Evolutionary conservation across 371 early-diverging fungal species (phyloP), one percentile per base, ranked within the genome.

Genomic region (Mortierella sp.): DNA sequence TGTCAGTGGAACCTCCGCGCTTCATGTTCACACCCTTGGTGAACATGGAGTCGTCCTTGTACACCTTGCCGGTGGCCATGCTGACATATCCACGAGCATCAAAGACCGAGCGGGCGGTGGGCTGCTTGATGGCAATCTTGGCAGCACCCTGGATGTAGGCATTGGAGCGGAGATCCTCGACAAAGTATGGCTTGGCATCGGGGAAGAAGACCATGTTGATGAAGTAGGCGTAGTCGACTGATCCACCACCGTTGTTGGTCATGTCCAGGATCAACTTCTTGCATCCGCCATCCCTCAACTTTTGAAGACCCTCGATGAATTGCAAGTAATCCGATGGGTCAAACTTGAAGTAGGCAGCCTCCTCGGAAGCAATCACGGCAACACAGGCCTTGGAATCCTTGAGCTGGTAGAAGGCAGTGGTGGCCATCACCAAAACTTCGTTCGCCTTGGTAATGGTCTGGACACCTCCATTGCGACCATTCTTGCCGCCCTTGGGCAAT

Each of bases 231-330:
- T 68, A 76, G 22, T 76, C 76, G n/a, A 76, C 61, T 14, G 69
- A 61, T 28, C 76, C 76, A 60, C 76, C 76, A 53, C 76, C 77
- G 25, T 76, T 76, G 66, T 76, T 76, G 59, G 77, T 76, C 77
- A 76, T 76, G 62, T 76, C 77, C 43, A 76, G 37, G 48, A 76
- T 76, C 54, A 76, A 19, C 60, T 76, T 76, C 39, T 64, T 69
- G 64, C 77, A 76, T 13, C 77, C 77, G 24, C 61, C 58, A 28
- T 53, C 49, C 12, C 61, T 64, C 31, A 76, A 50, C 19, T n/a
- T 46, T 58, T 69, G 28, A n/a, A 76, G 61, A 24, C 77, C 77
- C 51, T 65, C 24, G 54, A 69, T 65, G 57, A 76, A 69, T 19
- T 69, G 49, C 21, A 57, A 14, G 52, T 76, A 76, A 27, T 76